Evolutionary conservation across 176 grass and related monocot genomes (phyloP).

Genomic region (Musa schizocarpa): DNA sequence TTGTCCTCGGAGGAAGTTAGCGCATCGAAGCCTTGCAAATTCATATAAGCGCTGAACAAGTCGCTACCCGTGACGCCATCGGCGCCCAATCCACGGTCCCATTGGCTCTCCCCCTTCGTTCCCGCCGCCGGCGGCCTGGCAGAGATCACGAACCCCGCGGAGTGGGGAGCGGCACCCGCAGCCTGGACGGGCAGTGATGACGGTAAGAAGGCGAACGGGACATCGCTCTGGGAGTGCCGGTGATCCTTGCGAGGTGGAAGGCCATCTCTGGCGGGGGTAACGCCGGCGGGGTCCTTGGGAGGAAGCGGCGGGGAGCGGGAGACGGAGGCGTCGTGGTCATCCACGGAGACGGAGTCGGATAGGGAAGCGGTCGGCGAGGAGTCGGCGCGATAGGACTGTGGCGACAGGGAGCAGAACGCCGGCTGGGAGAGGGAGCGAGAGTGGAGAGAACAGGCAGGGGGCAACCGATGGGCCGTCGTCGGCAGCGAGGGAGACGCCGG

Average conservation of each 20-base stretch:
- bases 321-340: slow-evolving; percentile 27
- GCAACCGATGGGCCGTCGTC: slow-evolving; percentile 20
- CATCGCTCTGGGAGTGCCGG: slow-evolving; percentile 68
- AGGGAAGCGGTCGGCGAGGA: slow-evolving; percentile 13
- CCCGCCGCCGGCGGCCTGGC: neutral
- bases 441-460: slow-evolving; percentile 30
- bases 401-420: slow-evolving; percentile 28
- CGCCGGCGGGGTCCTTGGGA: slow-evolving; percentile 54
- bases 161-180: slow-evolving; percentile 28
- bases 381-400: neutral
- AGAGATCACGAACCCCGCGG: slow-evolving; percentile 30
- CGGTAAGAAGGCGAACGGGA: slow-evolving; percentile 65
- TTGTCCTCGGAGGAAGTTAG: slow-evolving; percentile 72
- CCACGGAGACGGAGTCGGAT: slow-evolving; percentile 25
- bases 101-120: neutral
- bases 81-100: neutral
- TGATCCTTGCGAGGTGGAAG: slow-evolving; percentile 58
- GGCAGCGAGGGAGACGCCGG: neutral
- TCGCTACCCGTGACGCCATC: slow-evolving; percentile 44
- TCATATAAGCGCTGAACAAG: slow-evolving; percentile 79
- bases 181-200: slow-evolving; percentile 26
- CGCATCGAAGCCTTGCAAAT: slow-evolving; percentile 71
- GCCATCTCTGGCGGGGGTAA: slow-evolving; percentile 46
- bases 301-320: slow-evolving; percentile 13
- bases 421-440: slow-evolving; percentile 20